Evolutionary conservation across 2,329 filamentous ascomycete genomes (phyloP), one percentile per base, ranked within the genome.

Genomic region (Sclerotinia trifoliorum): DNA sequence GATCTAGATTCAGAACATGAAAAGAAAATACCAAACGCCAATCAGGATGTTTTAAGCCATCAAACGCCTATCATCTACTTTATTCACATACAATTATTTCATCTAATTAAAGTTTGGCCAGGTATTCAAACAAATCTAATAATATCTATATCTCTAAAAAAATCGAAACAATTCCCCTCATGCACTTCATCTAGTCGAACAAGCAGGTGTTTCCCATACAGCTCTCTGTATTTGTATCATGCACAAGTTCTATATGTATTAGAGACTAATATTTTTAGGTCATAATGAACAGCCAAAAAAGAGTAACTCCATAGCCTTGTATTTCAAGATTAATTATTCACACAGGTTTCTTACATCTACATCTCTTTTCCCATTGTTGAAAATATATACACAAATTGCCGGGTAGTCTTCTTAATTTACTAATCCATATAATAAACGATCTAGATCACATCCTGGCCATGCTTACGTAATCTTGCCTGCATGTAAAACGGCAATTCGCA

Each of bases 1-100:
- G 55, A 57, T 57, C 15, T 57, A 57, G 21, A 57, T 57, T 32
- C 35, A 57, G 39, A 57, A 13, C n/a, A 63, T 51, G 48, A 35
- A 49, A 49, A 44, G 35, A n/a, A 21, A 35, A 48, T 35, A 35
- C 35, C 35, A 61, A 61, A 35, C 26, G 58, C 44, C 58, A 49
- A 61, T 39, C 29, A 26, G 60, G n/a, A 51, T 26, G 32, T 63
- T 51, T 51, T 6, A 51, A 51, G 60, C 60, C 46, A 62, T 46
- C n/a, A 62, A n/a, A 51, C 29, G 46, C 29, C 57, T 29, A 48
- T 21, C 29, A 39, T 39, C 24, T 26, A 17, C 19, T 19, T 51
- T 21, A 21, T 35, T 29, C 26, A 11, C 26, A 51, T 21, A 46
- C 44, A 44, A 62, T 7, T 49, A 49, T 39, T 39, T 35, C 44